A percentile compares a stretch with the other conserved stretches of the same genome.
Conservation (phyloP, 768 basidiomycete genomes). For the Suillus weaverae region DNA sequence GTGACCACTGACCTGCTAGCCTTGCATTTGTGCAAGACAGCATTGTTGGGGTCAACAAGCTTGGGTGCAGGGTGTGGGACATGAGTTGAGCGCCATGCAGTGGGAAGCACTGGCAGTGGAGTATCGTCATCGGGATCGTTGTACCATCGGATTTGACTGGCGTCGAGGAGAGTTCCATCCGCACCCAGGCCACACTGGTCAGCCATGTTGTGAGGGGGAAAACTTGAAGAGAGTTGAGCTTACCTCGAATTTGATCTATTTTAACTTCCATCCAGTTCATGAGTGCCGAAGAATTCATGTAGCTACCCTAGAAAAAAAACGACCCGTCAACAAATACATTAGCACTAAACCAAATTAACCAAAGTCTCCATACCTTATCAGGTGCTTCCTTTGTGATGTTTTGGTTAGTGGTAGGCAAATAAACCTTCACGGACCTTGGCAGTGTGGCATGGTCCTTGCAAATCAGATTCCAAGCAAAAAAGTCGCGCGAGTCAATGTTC, state of each 20-base stretch:
- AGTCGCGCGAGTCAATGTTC: no score
- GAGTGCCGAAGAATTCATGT: neutral
- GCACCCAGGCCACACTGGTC: neutral
- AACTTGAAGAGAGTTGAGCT: neutral
- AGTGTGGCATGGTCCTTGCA: no score
- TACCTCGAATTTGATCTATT: neutral
- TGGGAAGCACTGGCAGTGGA: neutral
- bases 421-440: no score
- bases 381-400: neutral
- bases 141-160: neutral
- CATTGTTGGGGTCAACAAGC: no score
- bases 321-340: neutral
- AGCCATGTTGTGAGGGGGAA: slow-evolving; percentile 2
- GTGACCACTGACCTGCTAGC: neutral
- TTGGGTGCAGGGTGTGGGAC: no score
- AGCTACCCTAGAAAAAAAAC: slow-evolving; percentile 1
- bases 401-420: no score
- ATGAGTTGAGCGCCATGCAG: neutral
- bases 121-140: neutral
- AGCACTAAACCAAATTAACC: neutral
- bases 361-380: slow-evolving; percentile 2
- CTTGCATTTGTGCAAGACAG: no score
- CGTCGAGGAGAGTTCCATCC: neutral
- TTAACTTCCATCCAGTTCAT: neutral
- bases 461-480: no score